Conservation (phyloP, 352 stramenopile genomes). For the Globisporangium emineosum region DNA sequence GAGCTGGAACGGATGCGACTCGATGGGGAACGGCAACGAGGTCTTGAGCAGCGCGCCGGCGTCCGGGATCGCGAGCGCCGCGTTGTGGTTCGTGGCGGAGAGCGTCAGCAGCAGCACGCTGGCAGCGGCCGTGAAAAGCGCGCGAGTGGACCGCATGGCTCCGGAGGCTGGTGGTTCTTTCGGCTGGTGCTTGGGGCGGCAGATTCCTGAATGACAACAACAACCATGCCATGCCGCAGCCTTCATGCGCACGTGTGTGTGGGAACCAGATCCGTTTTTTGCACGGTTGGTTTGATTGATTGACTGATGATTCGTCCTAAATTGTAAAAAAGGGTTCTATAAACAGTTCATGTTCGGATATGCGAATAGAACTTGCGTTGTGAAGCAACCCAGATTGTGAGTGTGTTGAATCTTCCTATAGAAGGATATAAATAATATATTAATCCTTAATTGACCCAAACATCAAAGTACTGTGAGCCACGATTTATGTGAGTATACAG, state of each 20-base stretch:
- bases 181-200: slow-evolving; percentile 10
- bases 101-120: slow-evolving; percentile 10
- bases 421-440: too few species aligned
- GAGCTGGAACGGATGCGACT: slow-evolving; percentile 49
- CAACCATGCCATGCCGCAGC: too few species aligned
- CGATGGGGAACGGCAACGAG: slow-evolving; percentile 50
- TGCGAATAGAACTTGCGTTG: too few species aligned
- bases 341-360: background rate
- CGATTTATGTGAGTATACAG: background rate
- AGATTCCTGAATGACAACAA: slow-evolving; percentile 14
- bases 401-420: too few species aligned
- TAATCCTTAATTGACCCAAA: too few species aligned
- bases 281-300: background rate
- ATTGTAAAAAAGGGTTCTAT: too few species aligned
- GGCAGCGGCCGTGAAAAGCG: background rate
- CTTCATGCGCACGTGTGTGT: too few species aligned
- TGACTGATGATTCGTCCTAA: background rate
- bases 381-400: too few species aligned
- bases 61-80: slow-evolving; percentile 14
- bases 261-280: background rate
- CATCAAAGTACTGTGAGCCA: background rate
- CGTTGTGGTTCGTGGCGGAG: slow-evolving; percentile 10
- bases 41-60: slow-evolving; percentile 4
- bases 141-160: background rate
- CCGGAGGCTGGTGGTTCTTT: background rate